Conservation (phyloP, 73 alveolate species). For the Symbiodinium natans region DNA sequence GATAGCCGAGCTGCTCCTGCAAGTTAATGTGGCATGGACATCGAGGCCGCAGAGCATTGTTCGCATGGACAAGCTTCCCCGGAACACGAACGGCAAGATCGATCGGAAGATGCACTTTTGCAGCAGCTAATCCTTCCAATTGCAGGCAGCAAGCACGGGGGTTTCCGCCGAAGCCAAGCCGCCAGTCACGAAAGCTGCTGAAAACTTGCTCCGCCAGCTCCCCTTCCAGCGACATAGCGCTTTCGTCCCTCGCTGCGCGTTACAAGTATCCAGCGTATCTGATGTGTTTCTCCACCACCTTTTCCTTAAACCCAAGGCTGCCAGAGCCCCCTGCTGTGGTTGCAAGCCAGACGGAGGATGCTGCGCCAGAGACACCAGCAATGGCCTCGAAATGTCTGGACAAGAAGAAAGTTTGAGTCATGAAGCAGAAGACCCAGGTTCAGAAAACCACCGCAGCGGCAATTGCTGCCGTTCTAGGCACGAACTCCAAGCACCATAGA, state of each 20-base stretch:
- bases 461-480: conserved; percentile 53
- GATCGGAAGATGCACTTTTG: conserved; percentile 38
- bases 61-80: conserved; percentile 54
- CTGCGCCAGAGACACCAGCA: neutral
- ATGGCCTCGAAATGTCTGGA: neutral
- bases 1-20: no score
- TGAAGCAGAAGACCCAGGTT: conserved; percentile 10
- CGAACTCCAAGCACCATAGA: neutral
- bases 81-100: conserved; percentile 79
- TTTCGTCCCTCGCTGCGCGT: no score
- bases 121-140: neutral
- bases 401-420: neutral
- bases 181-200: no score
- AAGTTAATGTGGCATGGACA: no score
- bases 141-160: no score
- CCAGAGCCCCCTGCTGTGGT: neutral
- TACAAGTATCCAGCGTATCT: no score
- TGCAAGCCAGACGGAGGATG: neutral
- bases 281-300: no score
- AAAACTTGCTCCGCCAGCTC: no score
- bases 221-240: no score
- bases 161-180: no score
- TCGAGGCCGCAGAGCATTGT: conserved; percentile 70
- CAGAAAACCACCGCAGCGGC: conserved; percentile 65
- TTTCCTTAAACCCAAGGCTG: no score